phyloP scores from a whole-genome alignment of 768 basidiomycete genomes.

The Termitomyces sp. region DNA sequence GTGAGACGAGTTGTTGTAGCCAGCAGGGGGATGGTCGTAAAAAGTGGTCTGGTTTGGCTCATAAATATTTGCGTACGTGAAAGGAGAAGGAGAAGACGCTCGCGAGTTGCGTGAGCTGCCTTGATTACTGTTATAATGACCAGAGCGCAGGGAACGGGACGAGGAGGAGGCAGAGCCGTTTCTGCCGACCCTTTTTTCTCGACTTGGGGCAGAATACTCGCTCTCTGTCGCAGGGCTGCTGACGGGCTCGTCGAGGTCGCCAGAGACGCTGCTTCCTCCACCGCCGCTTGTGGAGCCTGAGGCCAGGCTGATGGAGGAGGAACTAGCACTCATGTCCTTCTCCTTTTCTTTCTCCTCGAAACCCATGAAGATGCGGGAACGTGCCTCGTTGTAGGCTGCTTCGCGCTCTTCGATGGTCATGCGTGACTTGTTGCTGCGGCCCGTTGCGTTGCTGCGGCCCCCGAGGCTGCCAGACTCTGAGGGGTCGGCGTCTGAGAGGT shows the following conservation, averaged over 20 bases:
- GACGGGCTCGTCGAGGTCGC: slow-evolving; percentile 62
- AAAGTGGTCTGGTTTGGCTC: slow-evolving; percentile 36
- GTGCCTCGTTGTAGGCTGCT: slow-evolving; percentile 85
- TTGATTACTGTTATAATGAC: slow-evolving; percentile 35
- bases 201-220: slow-evolving; percentile 62
- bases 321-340: slow-evolving; percentile 71
- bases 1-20: slow-evolving; percentile 42
- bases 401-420: slow-evolving; percentile 84
- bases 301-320: slow-evolving; percentile 66
- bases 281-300: slow-evolving; percentile 51
- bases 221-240: slow-evolving; percentile 78
- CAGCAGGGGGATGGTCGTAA: slow-evolving; percentile 24
- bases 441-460: slow-evolving; percentile 60
- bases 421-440: slow-evolving; percentile 58
- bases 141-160: slow-evolving; percentile 50
- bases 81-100: slow-evolving; percentile 65
- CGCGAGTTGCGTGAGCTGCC: slow-evolving; percentile 67
- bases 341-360: slow-evolving; percentile 74
- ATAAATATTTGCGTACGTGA: slow-evolving; percentile 70
- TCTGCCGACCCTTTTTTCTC: slow-evolving; percentile 50
- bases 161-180: slow-evolving; percentile 50
- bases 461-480: slow-evolving; percentile 78
- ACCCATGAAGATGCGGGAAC: slow-evolving; percentile 81
- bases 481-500: slow-evolving; percentile 73
- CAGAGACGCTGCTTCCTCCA: slow-evolving; percentile 54